These are phyloP conservation scores for Sporothrix globosa DNA, from an alignment of 2,329 filamentous ascomycete species.

Conservation along the genomic window DNA sequence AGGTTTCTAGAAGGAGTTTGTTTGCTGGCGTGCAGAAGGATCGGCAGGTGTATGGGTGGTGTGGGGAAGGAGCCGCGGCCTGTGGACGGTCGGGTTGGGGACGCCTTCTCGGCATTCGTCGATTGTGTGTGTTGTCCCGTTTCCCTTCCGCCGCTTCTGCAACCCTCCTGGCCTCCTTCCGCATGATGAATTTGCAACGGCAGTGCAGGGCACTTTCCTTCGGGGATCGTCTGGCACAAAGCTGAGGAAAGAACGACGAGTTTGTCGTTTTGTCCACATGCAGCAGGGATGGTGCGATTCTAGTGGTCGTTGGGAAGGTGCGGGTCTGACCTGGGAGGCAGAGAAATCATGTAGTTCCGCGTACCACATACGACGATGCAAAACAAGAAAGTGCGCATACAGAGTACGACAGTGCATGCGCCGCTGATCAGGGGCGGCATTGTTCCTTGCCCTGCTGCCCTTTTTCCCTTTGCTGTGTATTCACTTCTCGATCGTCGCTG, in stretches of 20 bases:
- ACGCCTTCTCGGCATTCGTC: background rate
- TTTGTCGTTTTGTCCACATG: background rate
- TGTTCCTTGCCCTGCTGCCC: background rate
- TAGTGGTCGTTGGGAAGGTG: no score
- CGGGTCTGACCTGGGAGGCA: background rate
- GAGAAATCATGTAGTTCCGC: background rate
- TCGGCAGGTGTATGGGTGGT: background rate
- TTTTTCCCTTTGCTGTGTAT: no score
- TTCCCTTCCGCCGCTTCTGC: background rate
- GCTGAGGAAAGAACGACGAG: background rate
- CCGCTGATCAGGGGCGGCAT: background rate
- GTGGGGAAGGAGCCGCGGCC: background rate
- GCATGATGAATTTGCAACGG: background rate
- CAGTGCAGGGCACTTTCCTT: constrained; percentile 1
- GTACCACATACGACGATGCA: background rate
- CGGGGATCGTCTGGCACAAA: background rate
- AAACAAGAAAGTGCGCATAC: background rate
- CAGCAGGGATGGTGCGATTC: background rate
- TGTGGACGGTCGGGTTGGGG: background rate
- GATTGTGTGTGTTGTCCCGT: background rate
- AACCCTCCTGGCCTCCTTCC: background rate
- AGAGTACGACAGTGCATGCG: background rate
- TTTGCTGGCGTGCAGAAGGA: constrained; percentile 18
- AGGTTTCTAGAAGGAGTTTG: constrained; percentile 35
- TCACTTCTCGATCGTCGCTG: background rate